Conservation (phyloP, 2,329 filamentous ascomycete genomes). For the Myriosclerotinia curreyana region DNA sequence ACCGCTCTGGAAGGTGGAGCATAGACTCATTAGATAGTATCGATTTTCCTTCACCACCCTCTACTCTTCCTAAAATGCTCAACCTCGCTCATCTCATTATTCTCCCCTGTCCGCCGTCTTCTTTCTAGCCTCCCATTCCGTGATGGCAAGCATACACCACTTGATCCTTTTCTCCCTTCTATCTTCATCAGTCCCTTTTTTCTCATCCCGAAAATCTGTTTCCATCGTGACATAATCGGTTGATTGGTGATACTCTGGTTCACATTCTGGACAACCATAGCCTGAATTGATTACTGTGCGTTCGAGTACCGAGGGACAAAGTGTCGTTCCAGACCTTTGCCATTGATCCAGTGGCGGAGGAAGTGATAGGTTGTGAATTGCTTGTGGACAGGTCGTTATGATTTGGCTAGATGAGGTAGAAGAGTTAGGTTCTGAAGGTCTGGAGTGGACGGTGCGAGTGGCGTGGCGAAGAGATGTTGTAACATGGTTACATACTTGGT, state of each 20-base stretch:
- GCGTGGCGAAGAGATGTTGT: constrained; percentile 14
- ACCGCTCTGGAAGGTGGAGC: not conserved
- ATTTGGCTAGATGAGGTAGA: not conserved
- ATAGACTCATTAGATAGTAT: not conserved
- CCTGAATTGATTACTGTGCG: constrained; percentile 13
- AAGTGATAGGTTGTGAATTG: constrained; percentile 15
- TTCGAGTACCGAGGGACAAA: not conserved
- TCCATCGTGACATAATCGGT: not conserved
- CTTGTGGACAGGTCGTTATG: constrained; percentile 14
- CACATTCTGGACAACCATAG: constrained; percentile 20
- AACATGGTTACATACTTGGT: constrained; percentile 19
- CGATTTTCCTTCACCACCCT: not conserved
- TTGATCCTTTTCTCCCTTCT: constrained; percentile 1
- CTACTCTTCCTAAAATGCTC: not conserved
- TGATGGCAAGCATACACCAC: constrained; percentile 18
- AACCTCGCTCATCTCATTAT: not conserved
- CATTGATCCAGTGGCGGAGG: not conserved
- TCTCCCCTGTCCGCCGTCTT: not conserved
- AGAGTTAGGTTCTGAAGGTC: not conserved
- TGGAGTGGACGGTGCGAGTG: not conserved
- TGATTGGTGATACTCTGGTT: constrained; percentile 13
- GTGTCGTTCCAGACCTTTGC: not conserved
- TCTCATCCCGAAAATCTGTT: not conserved
- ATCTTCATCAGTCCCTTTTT: not conserved
- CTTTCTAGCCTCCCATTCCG: constrained; percentile 15